Conservation (phyloP, 495 filamentous ascomycete genomes). For the Neurospora sp. region DNA sequence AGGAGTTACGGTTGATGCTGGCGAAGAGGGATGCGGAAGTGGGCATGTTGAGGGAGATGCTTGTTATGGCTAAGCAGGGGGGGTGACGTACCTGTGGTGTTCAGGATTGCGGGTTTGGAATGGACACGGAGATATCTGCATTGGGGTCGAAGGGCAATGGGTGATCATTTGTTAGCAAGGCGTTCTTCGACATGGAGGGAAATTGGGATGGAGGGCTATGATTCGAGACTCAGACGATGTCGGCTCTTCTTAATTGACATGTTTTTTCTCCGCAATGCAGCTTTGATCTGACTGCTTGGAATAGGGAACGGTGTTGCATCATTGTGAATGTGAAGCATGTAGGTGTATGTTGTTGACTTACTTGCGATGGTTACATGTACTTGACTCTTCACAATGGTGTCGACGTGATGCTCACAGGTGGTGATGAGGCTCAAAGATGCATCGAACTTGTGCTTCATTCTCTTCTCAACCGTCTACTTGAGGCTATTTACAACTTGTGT, state of each 20-base stretch:
- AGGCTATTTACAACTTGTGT: neutral
- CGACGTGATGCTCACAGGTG: neutral
- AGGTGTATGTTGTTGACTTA: neutral
- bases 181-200: neutral
- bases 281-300: constrained; percentile 9
- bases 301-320: constrained; percentile 31
- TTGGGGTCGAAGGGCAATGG: neutral
- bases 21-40: constrained; percentile 56
- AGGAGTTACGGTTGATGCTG: constrained; percentile 53
- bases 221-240: constrained; percentile 32
- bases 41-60: constrained; percentile 32
- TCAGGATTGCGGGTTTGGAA: neutral
- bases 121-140: too few relatives aligned
- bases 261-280: constrained; percentile 13
- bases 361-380: neutral
- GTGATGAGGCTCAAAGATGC: neutral
- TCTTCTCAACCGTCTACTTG: neutral
- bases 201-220: neutral
- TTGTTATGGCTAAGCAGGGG: constrained; percentile 23
- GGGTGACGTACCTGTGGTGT: neutral
- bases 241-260: constrained; percentile 23
- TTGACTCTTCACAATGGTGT: fast-evolving
- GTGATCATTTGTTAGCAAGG: neutral
- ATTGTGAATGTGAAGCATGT: neutral
- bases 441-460: neutral